Evolutionary conservation across 1,284 basidiomycete genomes (phyloP).

Genomic region (Malassezia vespertilionis): DNA sequence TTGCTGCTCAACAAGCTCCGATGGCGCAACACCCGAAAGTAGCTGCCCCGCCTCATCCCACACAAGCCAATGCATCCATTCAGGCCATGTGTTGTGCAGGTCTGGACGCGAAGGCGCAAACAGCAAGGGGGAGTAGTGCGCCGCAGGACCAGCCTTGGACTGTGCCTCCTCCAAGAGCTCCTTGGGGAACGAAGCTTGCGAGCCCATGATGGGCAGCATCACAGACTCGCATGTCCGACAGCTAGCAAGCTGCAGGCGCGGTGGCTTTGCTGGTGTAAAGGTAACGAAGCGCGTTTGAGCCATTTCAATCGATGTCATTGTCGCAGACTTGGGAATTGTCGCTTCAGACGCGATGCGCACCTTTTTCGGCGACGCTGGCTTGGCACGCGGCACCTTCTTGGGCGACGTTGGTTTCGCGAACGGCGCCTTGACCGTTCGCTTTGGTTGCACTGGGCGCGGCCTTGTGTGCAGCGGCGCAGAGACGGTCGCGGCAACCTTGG

Average conservation of each 20-base stretch:
- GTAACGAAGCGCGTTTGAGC: conserved; percentile 8
- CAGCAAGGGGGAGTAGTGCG: conserved; percentile 25
- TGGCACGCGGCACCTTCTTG: too few relatives aligned
- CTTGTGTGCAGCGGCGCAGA: neutral
- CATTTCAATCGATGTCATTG: conserved; percentile 15
- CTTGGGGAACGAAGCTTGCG: conserved; percentile 5
- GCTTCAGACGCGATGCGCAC: neutral
- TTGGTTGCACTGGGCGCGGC: neutral
- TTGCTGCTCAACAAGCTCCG: conserved; percentile 17
- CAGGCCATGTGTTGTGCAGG: conserved; percentile 31
- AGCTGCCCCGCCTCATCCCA: conserved; percentile 34
- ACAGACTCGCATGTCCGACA: conserved; percentile 6
- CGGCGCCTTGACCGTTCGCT: neutral
- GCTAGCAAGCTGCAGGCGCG: conserved; percentile 15
- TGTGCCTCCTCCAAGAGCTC: conserved; percentile 1
- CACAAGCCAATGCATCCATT: conserved; percentile 36
- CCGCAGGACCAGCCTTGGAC: neutral
- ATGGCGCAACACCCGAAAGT: conserved; percentile 31
- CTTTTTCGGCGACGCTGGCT: neutral
- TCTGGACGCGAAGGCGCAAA: conserved; percentile 32
- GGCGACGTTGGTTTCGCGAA: neutral
- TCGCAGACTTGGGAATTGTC: conserved; percentile 1
- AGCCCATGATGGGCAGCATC: conserved; percentile 9
- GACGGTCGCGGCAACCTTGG: neutral
- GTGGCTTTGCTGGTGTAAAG: conserved; percentile 10